phyloP scores from a whole-genome alignment of 2,329 filamentous ascomycete species.

The Aspergillus sp. region DNA sequence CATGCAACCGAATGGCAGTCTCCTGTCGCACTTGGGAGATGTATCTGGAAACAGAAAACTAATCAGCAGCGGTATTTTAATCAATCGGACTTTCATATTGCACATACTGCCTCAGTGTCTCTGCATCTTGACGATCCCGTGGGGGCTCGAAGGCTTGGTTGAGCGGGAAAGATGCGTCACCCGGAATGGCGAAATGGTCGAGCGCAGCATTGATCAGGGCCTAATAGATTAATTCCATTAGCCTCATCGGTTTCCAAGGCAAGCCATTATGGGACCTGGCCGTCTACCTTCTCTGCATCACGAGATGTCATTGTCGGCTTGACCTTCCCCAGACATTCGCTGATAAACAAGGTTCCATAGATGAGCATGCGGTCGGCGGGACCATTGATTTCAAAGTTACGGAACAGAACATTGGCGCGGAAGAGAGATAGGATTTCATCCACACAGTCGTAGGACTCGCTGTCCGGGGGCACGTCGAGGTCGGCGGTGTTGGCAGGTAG shows the following conservation, averaged over 20 bases:
- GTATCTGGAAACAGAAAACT: slow-evolving; percentile 28
- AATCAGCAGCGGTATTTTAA: not conserved
- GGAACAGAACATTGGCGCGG: slow-evolving; percentile 97
- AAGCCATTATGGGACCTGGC: not conserved
- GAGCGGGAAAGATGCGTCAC: slow-evolving; percentile 85
- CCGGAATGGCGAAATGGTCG: slow-evolving; percentile 91
- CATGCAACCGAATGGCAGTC: slow-evolving; percentile 74
- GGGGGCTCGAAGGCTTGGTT: slow-evolving; percentile 97
- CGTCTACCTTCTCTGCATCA: slow-evolving; percentile 59
- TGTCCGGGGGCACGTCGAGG: slow-evolving; percentile 66
- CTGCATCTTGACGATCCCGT: slow-evolving; percentile 79
- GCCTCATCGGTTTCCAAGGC: not conserved
- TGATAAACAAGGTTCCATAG: slow-evolving; percentile 93
- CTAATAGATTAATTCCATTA: slow-evolving; percentile 47
- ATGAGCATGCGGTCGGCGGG: slow-evolving; percentile 90
- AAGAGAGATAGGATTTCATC: slow-evolving; percentile 92
- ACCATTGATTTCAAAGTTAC: slow-evolving; percentile 98
- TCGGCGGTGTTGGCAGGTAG: slow-evolving; percentile 54
- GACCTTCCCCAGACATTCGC: slow-evolving; percentile 84
- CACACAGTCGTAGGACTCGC: slow-evolving; percentile 90
- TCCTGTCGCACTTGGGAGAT: slow-evolving; percentile 91
- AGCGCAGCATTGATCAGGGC: slow-evolving; percentile 86
- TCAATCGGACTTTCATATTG: not conserved
- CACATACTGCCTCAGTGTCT: slow-evolving; percentile 76
- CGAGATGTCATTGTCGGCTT: slow-evolving; percentile 64